Conservation (phyloP, 2,329 filamentous ascomycete genomes). For the Spiromastix sp. region DNA sequence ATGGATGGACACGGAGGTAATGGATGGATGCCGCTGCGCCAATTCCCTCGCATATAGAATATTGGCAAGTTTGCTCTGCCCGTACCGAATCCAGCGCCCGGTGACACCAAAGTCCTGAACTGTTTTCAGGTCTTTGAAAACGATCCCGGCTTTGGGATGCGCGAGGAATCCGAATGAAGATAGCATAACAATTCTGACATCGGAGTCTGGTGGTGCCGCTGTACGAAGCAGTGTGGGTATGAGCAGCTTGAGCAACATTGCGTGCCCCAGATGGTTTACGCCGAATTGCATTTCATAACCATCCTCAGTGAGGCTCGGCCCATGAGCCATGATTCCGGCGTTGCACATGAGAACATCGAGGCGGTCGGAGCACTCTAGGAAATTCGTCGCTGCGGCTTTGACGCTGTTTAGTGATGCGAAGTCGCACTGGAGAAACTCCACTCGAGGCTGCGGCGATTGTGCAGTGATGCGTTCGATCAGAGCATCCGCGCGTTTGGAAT, state of each 20-base stretch:
- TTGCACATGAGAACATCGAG: constrained; percentile 40
- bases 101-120: constrained; percentile 11
- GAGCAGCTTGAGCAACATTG: constrained; percentile 37
- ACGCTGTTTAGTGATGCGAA: constrained; percentile 35
- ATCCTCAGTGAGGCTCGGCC: constrained; percentile 30
- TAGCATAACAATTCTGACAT: constrained; percentile 32
- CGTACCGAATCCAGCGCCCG: constrained; percentile 33
- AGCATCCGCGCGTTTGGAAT: constrained; percentile 30
- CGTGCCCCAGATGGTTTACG: constrained; percentile 43
- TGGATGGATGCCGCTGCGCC: constrained; percentile 33
- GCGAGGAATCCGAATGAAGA: constrained; percentile 16
- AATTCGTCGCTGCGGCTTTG: constrained; percentile 26
- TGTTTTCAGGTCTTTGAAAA: constrained; percentile 25
- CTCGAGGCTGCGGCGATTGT: constrained; percentile 19
- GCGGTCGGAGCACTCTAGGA: constrained; percentile 25
- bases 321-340: constrained; percentile 32
- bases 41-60: constrained; percentile 37
- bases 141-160: constrained; percentile 24
- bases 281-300: constrained; percentile 43
- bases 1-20: constrained; percentile 37
- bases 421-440: constrained; percentile 32
- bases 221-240: constrained; percentile 34
- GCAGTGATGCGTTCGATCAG: constrained; percentile 30
- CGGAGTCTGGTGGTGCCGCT: no score
- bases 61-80: constrained; percentile 41